Base-by-base conservation (phyloP, 805 yeast genomes). In the Brettanomyces sp. region DNA sequence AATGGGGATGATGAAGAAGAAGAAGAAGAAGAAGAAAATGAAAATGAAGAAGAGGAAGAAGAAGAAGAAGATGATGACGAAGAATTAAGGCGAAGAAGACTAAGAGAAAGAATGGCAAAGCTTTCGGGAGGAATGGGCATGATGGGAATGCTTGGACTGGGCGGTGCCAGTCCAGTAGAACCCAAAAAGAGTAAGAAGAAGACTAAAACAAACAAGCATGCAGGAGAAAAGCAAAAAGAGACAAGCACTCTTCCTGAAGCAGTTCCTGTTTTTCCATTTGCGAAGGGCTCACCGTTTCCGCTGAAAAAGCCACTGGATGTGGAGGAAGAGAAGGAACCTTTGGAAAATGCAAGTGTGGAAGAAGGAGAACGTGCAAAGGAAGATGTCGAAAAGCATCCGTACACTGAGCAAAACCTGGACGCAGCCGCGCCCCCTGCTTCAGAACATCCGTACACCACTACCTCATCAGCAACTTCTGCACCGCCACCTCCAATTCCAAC, bases 81-180 rank as follows among this genome's bases (percentile, higher is more conserved):
- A 58, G 93, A 85, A 50, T 70, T 81, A 4, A 77, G 83, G 46
- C 76, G 93, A 55, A 75, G 82, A 42, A 86, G 82, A 5, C 69
- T 91, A 45, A 81, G 95, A 21, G 96, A 85, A 52, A 77, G 97
- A 49, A 91, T 91, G 96, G 98, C 99, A n/a, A 86, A 82, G 56
- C 74, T 91, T 18, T 85, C 97, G 0, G 95, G 96, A 21, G 89
- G 89, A 4, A 74, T 84, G 66, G 82, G 85, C 47, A 77, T 85
- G 80, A 74, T 80, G 64, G 90, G 89, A 39, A 77, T 77, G 82
- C 73, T 77, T 79, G 81, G 81, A 2, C 67, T 74, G 49, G 58
- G 69, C 18, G 14, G 52, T 63, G 44, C 58, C 21, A 28, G 51
- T 8, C n/a, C 48, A 36, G 56, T 33, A 8, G 52, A 36, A 40